Evolutionary conservation across 805 yeast species (phyloP).

Genomic region (Yamadazyma philogaea): DNA sequence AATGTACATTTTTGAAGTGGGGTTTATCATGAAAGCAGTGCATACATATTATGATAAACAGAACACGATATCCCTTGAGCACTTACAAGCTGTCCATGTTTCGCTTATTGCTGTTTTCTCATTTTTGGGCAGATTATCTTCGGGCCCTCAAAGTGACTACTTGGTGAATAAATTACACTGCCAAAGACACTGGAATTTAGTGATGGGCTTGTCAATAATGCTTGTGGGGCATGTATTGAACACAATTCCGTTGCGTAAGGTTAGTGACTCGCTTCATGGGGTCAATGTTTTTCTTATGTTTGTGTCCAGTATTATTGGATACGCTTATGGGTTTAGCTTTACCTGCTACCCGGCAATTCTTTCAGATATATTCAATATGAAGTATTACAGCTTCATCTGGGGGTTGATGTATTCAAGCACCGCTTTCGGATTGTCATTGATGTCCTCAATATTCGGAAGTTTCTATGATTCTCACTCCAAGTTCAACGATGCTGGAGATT

Average conservation of each 20-base stretch:
- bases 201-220: constrained; percentile 28
- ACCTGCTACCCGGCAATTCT: constrained; percentile 34
- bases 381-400: constrained; percentile 32
- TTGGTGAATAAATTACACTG: constrained; percentile 20
- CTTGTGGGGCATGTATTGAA: constrained; percentile 26
- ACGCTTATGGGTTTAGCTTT: constrained; percentile 34
- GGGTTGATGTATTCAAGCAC: constrained; percentile 33
- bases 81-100: constrained; percentile 32
- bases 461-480: constrained; percentile 26
- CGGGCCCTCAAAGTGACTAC: constrained; percentile 32
- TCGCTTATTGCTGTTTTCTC: constrained; percentile 31
- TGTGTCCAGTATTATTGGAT: constrained; percentile 29
- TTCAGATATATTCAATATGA: constrained; percentile 32
- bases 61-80: constrained; percentile 15
- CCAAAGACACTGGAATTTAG: constrained; percentile 33
- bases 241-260: constrained; percentile 15
- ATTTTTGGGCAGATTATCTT: constrained; percentile 28
- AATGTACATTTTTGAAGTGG: constrained; percentile 36
- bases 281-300: constrained; percentile 21
- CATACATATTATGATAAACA: constrained; percentile 17
- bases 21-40: constrained; percentile 29
- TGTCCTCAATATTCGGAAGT: constrained; percentile 31
- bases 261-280: constrained; percentile 12
- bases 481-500: constrained; percentile 17
- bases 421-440: constrained; percentile 28